These are phyloP conservation scores for Platismatia glauca DNA, from an alignment of 495 filamentous ascomycete genomes.

Conservation along the genomic window DNA sequence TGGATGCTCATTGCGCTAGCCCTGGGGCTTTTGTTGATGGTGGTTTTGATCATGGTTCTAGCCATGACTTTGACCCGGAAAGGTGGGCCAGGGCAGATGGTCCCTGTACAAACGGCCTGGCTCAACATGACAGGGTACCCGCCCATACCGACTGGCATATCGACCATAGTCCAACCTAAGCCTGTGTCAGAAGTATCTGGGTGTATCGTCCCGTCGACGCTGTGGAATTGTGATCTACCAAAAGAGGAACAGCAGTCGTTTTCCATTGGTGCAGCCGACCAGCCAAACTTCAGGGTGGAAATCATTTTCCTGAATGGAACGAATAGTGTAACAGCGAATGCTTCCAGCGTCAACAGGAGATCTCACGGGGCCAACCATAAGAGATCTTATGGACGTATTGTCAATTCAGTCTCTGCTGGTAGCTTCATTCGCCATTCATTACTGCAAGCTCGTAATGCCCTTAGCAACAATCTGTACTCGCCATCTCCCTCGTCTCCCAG, in stretches of 20 bases:
- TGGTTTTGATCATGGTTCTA: slow-evolving; percentile 51
- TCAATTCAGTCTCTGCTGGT: slow-evolving; percentile 31
- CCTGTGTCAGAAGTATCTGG: slow-evolving; percentile 46
- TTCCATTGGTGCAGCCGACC: slow-evolving; percentile 48
- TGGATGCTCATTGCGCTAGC: slow-evolving; percentile 49
- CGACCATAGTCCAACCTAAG: slow-evolving; percentile 62
- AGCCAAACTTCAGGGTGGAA: slow-evolving; percentile 70
- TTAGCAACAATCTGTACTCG: slow-evolving; percentile 33
- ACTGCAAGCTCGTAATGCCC: slow-evolving; percentile 23
- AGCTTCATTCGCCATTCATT: slow-evolving; percentile 25
- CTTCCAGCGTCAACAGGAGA: slow-evolving; percentile 23
- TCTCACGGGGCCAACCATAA: slow-evolving; percentile 12
- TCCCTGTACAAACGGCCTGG: slow-evolving; percentile 49
- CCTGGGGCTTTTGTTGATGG: slow-evolving; percentile 45
- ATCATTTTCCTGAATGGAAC: slow-evolving; percentile 72
- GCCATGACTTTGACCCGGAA: slow-evolving; percentile 50
- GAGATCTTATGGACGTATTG: slow-evolving; percentile 17
- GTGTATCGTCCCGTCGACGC: slow-evolving; percentile 57
- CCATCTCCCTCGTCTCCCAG: slow-evolving; percentile 57
- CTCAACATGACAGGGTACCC: slow-evolving; percentile 80
- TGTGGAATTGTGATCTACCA: slow-evolving; percentile 79
- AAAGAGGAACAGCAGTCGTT: slow-evolving; percentile 59
- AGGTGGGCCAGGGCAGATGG: slow-evolving; percentile 25
- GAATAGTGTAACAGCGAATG: slow-evolving; percentile 27
- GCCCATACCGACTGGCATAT: slow-evolving; percentile 72